A percentile compares a stretch with the other conserved stretches of the same genome.
phyloP scores from a whole-genome alignment of 371 early-diverging fungal species.

The Mortierella sp. region DNA sequence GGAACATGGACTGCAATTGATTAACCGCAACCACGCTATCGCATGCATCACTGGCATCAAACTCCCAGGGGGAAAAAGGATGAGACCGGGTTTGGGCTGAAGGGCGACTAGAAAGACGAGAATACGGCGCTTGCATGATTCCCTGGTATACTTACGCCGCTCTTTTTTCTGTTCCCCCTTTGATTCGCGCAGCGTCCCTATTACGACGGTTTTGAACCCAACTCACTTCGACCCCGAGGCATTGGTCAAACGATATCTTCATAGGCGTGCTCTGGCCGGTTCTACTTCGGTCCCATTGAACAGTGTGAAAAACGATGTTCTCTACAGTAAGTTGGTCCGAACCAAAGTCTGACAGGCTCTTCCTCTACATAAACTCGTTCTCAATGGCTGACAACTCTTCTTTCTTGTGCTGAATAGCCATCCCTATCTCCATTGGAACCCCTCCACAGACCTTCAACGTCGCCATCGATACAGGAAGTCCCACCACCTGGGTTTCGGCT shows the following conservation, averaged over 20 bases:
- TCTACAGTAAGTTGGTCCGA: constrained; percentile 27
- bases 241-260: constrained; percentile 28
- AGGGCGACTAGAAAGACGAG: too few relatives aligned
- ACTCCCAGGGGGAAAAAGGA: too few relatives aligned
- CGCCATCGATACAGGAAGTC: constrained; percentile 46
- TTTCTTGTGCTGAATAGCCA: constrained; percentile 16
- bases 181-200: constrained; percentile 1
- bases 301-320: constrained; percentile 25
- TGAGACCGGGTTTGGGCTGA: too few relatives aligned
- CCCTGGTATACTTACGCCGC: too few relatives aligned
- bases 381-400: not conserved
- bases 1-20: too few relatives aligned
- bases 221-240: constrained; percentile 20
- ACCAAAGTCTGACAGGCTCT: not conserved
- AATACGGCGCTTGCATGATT: too few relatives aligned
- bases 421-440: constrained; percentile 34
- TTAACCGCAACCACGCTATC: too few relatives aligned
- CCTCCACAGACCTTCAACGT: constrained; percentile 37
- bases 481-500: constrained; percentile 38
- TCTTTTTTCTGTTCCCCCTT: too few relatives aligned
- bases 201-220: constrained; percentile 8
- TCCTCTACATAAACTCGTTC: not conserved
- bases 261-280: constrained; percentile 13
- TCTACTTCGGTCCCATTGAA: constrained; percentile 6
- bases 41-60: too few relatives aligned